phyloP scores from a whole-genome alignment of 2,329 filamentous ascomycete species.

The Epichloe hybrida region DNA sequence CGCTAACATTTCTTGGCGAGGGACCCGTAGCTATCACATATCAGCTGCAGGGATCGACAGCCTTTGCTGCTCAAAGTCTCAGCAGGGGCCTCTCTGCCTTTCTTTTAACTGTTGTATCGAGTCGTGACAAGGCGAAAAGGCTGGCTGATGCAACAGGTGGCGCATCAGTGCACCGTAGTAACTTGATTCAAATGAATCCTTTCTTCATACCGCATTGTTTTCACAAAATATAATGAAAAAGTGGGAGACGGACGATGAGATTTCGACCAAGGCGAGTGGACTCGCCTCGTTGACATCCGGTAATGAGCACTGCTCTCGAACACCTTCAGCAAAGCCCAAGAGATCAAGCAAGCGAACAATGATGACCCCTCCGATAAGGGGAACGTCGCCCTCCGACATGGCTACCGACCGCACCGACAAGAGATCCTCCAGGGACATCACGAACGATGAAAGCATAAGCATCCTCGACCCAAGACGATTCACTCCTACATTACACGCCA shows the following conservation, averaged over 20 bases:
- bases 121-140: neutral
- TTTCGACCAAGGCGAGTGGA: slow-evolving; percentile 33
- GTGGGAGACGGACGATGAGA: slow-evolving; percentile 53
- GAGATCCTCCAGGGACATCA: slow-evolving; percentile 43
- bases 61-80: neutral
- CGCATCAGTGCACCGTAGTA: neutral
- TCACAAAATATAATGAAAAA: slow-evolving; percentile 29
- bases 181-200: neutral
- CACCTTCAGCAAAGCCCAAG: slow-evolving; percentile 49
- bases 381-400: slow-evolving; percentile 44
- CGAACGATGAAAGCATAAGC: slow-evolving; percentile 53
- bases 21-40: slow-evolving; percentile 3
- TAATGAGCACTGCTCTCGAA: slow-evolving; percentile 56
- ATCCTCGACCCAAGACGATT: slow-evolving; percentile 83
- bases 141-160: neutral
- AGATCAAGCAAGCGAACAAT: slow-evolving; percentile 49
- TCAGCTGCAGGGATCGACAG: slow-evolving; percentile 10
- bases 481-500: slow-evolving; percentile 89
- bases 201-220: neutral
- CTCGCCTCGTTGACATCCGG: slow-evolving; percentile 50
- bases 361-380: slow-evolving; percentile 46
- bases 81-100: slow-evolving; percentile 8
- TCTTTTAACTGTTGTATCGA: neutral
- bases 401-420: slow-evolving; percentile 29
- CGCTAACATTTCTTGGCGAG: neutral